A percentile compares a stretch with the other conserved stretches of the same genome.
phyloP scores from a whole-genome alignment of 192 early-diverging fungal genomes.

The Kappamyces sp. region DNA sequence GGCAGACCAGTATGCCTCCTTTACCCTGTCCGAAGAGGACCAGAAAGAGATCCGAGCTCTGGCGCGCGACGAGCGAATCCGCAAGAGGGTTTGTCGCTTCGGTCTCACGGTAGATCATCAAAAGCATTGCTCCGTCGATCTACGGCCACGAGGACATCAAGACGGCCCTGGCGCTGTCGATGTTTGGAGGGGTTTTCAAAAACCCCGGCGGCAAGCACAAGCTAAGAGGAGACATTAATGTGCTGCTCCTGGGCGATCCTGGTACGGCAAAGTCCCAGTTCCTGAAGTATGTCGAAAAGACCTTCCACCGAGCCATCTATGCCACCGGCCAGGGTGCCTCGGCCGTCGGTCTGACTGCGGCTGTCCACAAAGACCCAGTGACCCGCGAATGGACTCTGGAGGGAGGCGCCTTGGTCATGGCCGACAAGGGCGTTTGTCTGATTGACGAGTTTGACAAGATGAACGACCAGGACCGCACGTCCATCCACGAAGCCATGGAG shows the following conservation, averaged over 20 bases:
- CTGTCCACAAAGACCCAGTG: constrained; percentile 63
- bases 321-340: constrained; percentile 68
- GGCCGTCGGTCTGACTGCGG: constrained; percentile 64
- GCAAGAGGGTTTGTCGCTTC: constrained; percentile 54
- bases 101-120: constrained; percentile 60
- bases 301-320: constrained; percentile 75
- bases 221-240: constrained; percentile 97
- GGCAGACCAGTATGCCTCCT: constrained; percentile 80
- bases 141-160: constrained; percentile 98
- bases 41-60: constrained; percentile 66
- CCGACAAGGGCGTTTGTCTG: constrained; percentile 81
- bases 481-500: constrained; percentile 92
- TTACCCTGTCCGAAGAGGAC: constrained; percentile 88
- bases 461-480: constrained; percentile 79
- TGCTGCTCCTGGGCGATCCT: constrained; percentile 83
- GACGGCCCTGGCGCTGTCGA: constrained; percentile 80
- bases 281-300: constrained; percentile 73
- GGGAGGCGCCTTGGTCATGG: constrained; percentile 77
- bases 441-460: constrained; percentile 94
- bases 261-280: constrained; percentile 85
- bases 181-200: constrained; percentile 96
- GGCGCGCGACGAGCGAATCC: constrained; percentile 70
- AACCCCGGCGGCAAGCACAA: constrained; percentile 89
- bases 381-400: constrained; percentile 74
- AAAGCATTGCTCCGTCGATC: constrained; percentile 96